Conservation (phyloP, 2,329 filamentous ascomycete species). For the Apiospora hydei region DNA sequence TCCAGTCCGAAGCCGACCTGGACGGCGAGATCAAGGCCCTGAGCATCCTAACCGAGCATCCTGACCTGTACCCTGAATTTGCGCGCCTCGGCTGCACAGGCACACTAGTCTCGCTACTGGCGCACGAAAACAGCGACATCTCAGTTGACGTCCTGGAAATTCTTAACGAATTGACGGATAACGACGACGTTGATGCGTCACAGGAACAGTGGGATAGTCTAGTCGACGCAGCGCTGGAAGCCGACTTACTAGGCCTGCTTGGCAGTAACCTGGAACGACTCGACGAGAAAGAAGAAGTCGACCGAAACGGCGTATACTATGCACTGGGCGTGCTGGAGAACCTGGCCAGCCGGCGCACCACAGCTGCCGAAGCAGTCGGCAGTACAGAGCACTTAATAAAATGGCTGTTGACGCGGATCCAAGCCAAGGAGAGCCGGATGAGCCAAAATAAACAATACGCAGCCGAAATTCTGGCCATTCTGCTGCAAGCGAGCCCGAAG, state of each 20-base stretch:
- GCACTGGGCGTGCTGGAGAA: constrained; percentile 85
- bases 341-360: constrained; percentile 71
- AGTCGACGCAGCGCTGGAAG: constrained; percentile 67
- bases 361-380: constrained; percentile 76
- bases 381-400: constrained; percentile 71
- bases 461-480: constrained; percentile 88
- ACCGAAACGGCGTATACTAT: constrained; percentile 87
- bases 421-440: constrained; percentile 70
- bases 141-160: constrained; percentile 91
- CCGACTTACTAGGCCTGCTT: constrained; percentile 77
- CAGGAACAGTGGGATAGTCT: constrained; percentile 29
- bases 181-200: constrained; percentile 77
- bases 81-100: constrained; percentile 40
- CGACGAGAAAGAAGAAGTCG: constrained; percentile 74
- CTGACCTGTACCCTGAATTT: constrained; percentile 58
- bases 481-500: constrained; percentile 76
- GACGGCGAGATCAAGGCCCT: constrained; percentile 87
- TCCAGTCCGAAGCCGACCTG: constrained; percentile 75
- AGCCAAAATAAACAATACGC: constrained; percentile 95
- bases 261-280: constrained; percentile 81
- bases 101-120: constrained; percentile 80
- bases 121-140: constrained; percentile 97
- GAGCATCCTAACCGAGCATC: constrained; percentile 86
- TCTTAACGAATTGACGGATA: constrained; percentile 88
- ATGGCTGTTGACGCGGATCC: constrained; percentile 81